phyloP scores from a whole-genome alignment of 2,329 filamentous ascomycete genomes.

The Diaporthe sp. region DNA sequence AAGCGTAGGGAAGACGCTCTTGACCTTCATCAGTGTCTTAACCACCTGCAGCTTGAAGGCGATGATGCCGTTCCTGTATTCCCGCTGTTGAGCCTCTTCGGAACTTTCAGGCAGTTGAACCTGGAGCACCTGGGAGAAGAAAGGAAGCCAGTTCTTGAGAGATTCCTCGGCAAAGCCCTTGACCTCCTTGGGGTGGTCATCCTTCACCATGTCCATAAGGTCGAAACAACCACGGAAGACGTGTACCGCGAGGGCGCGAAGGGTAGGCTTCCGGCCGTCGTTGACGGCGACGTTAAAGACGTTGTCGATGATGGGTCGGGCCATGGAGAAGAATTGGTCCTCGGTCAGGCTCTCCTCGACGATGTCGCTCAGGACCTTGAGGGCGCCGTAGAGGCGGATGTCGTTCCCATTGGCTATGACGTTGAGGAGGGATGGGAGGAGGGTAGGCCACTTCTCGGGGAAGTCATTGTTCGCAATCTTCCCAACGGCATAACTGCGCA shows the following conservation, averaged over 20 bases:
- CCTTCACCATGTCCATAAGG: constrained; percentile 95
- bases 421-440: constrained; percentile 84
- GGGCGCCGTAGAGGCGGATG: constrained; percentile 85
- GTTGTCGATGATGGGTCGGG: constrained; percentile 84
- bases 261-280: constrained; percentile 77
- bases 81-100: constrained; percentile 66
- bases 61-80: constrained; percentile 83
- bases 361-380: constrained; percentile 89
- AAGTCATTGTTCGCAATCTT: constrained; percentile 96
- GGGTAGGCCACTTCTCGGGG: constrained; percentile 92
- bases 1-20: constrained; percentile 83
- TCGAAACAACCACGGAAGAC: constrained; percentile 95
- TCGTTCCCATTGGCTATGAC: constrained; percentile 83
- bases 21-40: constrained; percentile 92
- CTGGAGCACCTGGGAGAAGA: constrained; percentile 86
- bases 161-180: constrained; percentile 91
- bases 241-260: constrained; percentile 87
- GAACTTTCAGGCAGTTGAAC: constrained; percentile 77
- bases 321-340: constrained; percentile 93
- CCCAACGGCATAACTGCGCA: constrained; percentile 77
- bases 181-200: constrained; percentile 88
- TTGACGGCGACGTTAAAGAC: constrained; percentile 87
- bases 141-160: constrained; percentile 86
- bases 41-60: constrained; percentile 94
- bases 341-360: constrained; percentile 95